Conservation (phyloP, 371 early-diverging fungal genomes). For the Amoeboaphelidium protococcarum region DNA sequence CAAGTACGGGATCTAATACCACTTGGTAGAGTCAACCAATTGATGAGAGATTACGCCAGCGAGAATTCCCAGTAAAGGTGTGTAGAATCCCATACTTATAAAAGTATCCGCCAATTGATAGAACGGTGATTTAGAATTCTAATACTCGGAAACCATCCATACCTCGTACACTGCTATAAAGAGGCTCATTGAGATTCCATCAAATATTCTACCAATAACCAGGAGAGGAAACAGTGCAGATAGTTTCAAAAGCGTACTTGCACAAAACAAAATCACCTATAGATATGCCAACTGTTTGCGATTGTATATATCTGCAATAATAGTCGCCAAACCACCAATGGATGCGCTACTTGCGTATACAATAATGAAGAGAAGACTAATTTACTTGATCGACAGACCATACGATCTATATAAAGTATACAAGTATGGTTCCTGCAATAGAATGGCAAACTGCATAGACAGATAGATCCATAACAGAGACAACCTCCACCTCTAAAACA, state of each 20-base stretch:
- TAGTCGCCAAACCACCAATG: constrained; percentile 39
- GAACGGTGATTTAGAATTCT: constrained; percentile 22
- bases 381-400: constrained; percentile 22
- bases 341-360: constrained; percentile 43
- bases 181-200: constrained; percentile 36
- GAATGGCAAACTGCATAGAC: constrained; percentile 25
- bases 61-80: constrained; percentile 39
- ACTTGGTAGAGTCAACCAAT: constrained; percentile 18
- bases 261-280: constrained; percentile 27
- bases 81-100: constrained; percentile 31
- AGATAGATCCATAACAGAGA: not conserved
- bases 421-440: constrained; percentile 45
- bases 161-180: constrained; percentile 47
- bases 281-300: constrained; percentile 27
- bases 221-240: constrained; percentile 20
- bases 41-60: constrained; percentile 35
- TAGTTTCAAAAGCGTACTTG: constrained; percentile 26
- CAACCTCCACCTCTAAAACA: no score
- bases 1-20: constrained; percentile 20
- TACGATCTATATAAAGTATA: constrained; percentile 37
- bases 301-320: constrained; percentile 41
- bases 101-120: constrained; percentile 34
- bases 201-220: constrained; percentile 29
- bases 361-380: constrained; percentile 35
- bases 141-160: constrained; percentile 49